These are phyloP conservation scores for Wickerhamomyces rabaulensis DNA, from an alignment of 805 yeast genomes.

Conservation along the genomic window DNA sequence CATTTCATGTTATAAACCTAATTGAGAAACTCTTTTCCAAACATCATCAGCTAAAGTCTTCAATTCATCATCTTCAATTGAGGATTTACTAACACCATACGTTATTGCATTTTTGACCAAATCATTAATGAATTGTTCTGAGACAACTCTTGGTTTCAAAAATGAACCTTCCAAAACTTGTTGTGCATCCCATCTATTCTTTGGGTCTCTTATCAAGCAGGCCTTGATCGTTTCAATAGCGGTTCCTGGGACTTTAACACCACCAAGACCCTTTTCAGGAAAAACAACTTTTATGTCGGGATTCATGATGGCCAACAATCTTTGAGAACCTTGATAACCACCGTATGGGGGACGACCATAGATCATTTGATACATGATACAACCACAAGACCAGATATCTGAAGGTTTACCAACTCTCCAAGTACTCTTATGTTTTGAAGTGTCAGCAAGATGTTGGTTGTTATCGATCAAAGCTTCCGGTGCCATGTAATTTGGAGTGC, in stretches of 20 bases:
- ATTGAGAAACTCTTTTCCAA: slow-evolving; percentile 40
- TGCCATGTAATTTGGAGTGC: slow-evolving; percentile 97
- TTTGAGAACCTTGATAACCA: slow-evolving; percentile 64
- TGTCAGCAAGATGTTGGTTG: slow-evolving; percentile 21
- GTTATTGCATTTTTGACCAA: slow-evolving; percentile 72
- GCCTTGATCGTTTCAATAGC: slow-evolving; percentile 65
- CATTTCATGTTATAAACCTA: slow-evolving; percentile 2
- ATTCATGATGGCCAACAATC: slow-evolving; percentile 80
- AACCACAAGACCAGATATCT: slow-evolving; percentile 97
- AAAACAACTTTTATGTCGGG: slow-evolving; percentile 69
- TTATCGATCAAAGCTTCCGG: slow-evolving; percentile 86
- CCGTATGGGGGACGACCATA: slow-evolving; percentile 94
- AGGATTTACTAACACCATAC: slow-evolving; percentile 53
- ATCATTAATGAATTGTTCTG: slow-evolving; percentile 60
- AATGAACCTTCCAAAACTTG: slow-evolving; percentile 61
- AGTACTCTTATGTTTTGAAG: slow-evolving; percentile 23
- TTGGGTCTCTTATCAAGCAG: slow-evolving; percentile 71
- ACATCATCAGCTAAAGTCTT: slow-evolving; percentile 51
- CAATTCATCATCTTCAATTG: slow-evolving; percentile 38
- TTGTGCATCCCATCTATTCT: slow-evolving; percentile 56
- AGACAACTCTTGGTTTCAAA: slow-evolving; percentile 68
- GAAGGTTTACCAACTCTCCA: slow-evolving; percentile 91
- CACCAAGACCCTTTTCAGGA: slow-evolving; percentile 59
- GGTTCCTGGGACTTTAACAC: slow-evolving; percentile 58
- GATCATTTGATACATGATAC: slow-evolving; percentile 91